phyloP scores from a whole-genome alignment of 177 flowering plant genomes.

The Tripterygium wilfordii region DNA sequence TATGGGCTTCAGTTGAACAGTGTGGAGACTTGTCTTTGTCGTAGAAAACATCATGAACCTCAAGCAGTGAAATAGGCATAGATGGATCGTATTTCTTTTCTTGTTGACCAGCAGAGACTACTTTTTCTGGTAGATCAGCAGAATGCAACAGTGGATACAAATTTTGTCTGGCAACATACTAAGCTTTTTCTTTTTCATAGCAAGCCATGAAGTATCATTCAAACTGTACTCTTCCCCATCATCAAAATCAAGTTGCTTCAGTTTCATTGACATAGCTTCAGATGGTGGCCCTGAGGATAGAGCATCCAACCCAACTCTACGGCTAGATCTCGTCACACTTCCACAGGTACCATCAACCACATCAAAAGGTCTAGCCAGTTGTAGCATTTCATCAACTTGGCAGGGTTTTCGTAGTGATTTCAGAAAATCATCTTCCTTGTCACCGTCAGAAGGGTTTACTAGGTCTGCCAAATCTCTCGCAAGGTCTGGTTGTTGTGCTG shows the following conservation, averaged over 20 bases:
- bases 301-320: slow-evolving; percentile 16
- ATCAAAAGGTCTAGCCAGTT: no score
- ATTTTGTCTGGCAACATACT: slow-evolving; percentile 10
- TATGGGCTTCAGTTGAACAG: slow-evolving; percentile 10
- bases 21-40: slow-evolving; percentile 9
- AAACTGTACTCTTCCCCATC: slow-evolving; percentile 27
- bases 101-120: neutral
- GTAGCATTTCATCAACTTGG: no score
- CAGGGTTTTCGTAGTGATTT: slow-evolving; percentile 6
- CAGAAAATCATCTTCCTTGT: slow-evolving; percentile 4
- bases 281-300: slow-evolving; percentile 10
- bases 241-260: slow-evolving; percentile 47
- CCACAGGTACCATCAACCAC: no score
- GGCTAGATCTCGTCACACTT: no score
- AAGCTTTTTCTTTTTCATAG: slow-evolving; percentile 10
- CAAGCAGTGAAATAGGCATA: slow-evolving; percentile 5
- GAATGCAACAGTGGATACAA: slow-evolving; percentile 5
- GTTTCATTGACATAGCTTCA: slow-evolving; percentile 25
- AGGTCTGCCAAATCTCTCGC: slow-evolving; percentile 10
- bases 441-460: slow-evolving; percentile 4
- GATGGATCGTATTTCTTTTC: neutral
- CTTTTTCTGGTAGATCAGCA: slow-evolving; percentile 6
- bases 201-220: slow-evolving; percentile 10
- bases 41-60: slow-evolving; percentile 5
- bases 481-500: slow-evolving; percentile 6